Evolutionary conservation across 78 protist genomes (phyloP).

Genomic region (Dictyostelium firmibasis): DNA sequence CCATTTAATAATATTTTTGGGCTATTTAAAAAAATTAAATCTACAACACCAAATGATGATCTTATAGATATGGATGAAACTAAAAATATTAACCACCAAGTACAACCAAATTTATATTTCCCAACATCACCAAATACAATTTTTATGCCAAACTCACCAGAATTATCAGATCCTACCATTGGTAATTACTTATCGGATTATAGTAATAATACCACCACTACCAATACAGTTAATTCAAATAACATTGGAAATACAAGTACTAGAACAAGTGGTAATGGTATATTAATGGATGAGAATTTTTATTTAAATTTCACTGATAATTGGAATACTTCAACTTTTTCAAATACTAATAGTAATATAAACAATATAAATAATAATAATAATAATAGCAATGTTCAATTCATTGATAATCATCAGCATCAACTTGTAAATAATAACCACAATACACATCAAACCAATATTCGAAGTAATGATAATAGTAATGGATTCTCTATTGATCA

Average conservation of each 20-base stretch:
- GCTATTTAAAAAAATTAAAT: not conserved
- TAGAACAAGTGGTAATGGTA: not conserved
- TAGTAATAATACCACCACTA: not conserved
- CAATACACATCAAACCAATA: not conserved
- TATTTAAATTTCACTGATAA: conserved; percentile 18
- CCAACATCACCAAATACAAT: not conserved
- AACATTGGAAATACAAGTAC: not conserved
- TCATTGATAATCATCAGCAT: not conserved
- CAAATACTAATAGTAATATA: not conserved
- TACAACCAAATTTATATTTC: not conserved
- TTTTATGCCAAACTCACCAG: conserved; percentile 8
- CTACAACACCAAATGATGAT: not conserved
- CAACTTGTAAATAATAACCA: not conserved
- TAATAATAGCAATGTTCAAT: not conserved
- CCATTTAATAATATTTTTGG: conserved; percentile 4
- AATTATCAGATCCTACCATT: not conserved
- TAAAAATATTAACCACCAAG: not conserved
- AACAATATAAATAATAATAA: not conserved
- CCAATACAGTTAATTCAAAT: not conserved
- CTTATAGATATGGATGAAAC: not conserved
- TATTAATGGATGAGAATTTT: conserved; percentile 1
- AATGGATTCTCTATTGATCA: not conserved
- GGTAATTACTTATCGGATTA: conserved; percentile 1
- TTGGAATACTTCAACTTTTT: not conserved
- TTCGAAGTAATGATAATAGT: not conserved